A percentile compares a stretch with the other conserved stretches of the same genome.
Evolutionary conservation across 73 alveolate genomes (phyloP).

Genomic region (Stentor roeselii): DNA sequence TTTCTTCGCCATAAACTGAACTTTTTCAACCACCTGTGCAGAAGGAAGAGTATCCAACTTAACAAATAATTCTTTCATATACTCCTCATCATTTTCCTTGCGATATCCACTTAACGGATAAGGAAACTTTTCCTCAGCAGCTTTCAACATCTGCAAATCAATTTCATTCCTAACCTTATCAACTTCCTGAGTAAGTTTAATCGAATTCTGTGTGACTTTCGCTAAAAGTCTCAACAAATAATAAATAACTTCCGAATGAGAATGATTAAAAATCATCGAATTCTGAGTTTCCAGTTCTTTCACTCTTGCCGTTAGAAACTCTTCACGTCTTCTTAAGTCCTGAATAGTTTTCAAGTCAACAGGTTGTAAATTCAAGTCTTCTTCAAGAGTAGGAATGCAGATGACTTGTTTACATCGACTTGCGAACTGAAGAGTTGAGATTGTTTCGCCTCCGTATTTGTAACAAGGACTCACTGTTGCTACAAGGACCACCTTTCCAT

Average conservation of each 20-base stretch:
- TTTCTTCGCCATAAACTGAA: conserved; percentile 1
- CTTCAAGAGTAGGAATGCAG: conserved; percentile 6
- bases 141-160: neutral
- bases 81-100: neutral
- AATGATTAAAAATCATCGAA: neutral
- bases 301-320: neutral
- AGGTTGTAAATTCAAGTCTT: neutral
- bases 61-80: neutral
- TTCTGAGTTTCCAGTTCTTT: conserved; percentile 18
- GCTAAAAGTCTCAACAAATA: neutral
- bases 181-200: conserved; percentile 15
- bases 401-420: conserved; percentile 91
- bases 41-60: neutral
- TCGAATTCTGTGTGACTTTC: neutral
- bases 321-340: conserved; percentile 8
- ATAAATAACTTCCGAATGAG: conserved; percentile 17
- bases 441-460: conserved; percentile 94
- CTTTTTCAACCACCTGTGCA: conserved; percentile 8
- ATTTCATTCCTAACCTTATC: neutral
- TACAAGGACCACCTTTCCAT: conserved; percentile 96
- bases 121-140: conserved; percentile 15
- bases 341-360: neutral
- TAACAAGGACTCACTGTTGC: conserved; percentile 97
- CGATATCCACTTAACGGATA: neutral
- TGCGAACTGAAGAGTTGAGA: conserved; percentile 98